Conservation (phyloP, 176 grass and related monocot genomes). For the Pharus latifolius region DNA sequence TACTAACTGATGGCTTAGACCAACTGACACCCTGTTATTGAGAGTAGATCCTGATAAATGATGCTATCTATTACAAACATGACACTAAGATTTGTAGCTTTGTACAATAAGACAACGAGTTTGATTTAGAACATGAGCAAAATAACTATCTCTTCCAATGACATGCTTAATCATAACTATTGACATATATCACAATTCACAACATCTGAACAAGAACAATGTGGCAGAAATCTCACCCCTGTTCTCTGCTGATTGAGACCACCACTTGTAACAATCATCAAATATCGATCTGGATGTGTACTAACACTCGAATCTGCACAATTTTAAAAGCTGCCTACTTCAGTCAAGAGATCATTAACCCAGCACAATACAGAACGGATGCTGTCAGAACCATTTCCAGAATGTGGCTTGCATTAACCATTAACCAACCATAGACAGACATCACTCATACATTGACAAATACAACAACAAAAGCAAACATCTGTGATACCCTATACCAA, state of each 20-base stretch:
- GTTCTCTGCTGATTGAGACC: constrained; percentile 98
- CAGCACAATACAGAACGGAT: not conserved
- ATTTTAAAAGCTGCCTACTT: constrained; percentile 15
- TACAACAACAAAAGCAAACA: not conserved
- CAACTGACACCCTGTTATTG: not conserved
- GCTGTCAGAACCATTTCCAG: not conserved
- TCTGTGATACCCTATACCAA: not conserved
- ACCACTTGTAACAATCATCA: constrained; percentile 94
- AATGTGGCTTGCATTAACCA: not conserved
- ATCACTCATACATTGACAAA: not conserved
- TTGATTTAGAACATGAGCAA: not conserved
- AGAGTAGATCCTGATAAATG: not conserved
- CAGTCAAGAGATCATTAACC: not conserved
- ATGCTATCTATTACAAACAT: not conserved
- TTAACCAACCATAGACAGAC: not conserved
- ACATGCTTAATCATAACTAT: constrained; percentile 4
- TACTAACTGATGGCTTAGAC: not conserved
- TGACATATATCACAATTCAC: not conserved
- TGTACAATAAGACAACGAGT: not conserved
- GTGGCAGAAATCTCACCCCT: constrained; percentile 47
- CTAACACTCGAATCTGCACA: constrained; percentile 57
- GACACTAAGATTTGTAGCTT: not conserved
- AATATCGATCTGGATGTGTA: constrained; percentile 58
- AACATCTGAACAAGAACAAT: not conserved
- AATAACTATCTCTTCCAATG: not conserved